These are phyloP conservation scores for Chiua virens DNA, from an alignment of 768 basidiomycete species.

Conservation along the genomic window DNA sequence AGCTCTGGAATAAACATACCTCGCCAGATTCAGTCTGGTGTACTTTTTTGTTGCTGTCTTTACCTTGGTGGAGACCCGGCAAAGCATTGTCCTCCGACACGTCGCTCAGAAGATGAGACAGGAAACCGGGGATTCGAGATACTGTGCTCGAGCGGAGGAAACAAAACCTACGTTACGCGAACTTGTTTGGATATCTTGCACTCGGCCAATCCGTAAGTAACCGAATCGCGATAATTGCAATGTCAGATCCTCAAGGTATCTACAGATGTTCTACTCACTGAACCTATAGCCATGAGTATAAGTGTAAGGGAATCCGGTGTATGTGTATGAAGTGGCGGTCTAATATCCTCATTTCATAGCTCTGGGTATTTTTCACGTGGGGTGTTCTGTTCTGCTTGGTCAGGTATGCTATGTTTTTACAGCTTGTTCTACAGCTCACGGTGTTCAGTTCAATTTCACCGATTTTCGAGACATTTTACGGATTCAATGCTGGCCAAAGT, in stretches of 20 bases:
- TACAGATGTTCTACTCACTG: conserved; percentile 32
- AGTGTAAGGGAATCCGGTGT: conserved; percentile 42
- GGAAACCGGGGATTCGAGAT: conserved; percentile 61
- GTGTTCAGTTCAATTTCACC: conserved; percentile 49
- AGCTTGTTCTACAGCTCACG: not conserved
- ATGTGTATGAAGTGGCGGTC: not conserved
- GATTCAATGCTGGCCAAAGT: conserved; percentile 58
- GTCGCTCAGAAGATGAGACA: conserved; percentile 62
- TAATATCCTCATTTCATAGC: conserved; percentile 30
- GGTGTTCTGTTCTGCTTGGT: conserved; percentile 69
- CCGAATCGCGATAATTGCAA: not conserved
- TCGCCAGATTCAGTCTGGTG: conserved; percentile 47
- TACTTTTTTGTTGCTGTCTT: conserved; percentile 53
- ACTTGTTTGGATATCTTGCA: conserved; percentile 67
- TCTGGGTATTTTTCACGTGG: conserved; percentile 73
- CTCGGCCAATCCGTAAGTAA: conserved; percentile 65
- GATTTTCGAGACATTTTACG: conserved; percentile 54
- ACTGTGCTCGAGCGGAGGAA: conserved; percentile 62
- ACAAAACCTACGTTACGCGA: conserved; percentile 52
- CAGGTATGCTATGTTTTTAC: conserved; percentile 34
- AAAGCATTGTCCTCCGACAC: conserved; percentile 64
- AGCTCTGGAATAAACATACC: not conserved
- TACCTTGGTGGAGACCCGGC: conserved; percentile 69
- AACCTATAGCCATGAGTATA: conserved; percentile 73
- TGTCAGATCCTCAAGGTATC: not conserved